phyloP scores from a whole-genome alignment of 2,329 filamentous ascomycete species.

The Pseudonectria buxi region DNA sequence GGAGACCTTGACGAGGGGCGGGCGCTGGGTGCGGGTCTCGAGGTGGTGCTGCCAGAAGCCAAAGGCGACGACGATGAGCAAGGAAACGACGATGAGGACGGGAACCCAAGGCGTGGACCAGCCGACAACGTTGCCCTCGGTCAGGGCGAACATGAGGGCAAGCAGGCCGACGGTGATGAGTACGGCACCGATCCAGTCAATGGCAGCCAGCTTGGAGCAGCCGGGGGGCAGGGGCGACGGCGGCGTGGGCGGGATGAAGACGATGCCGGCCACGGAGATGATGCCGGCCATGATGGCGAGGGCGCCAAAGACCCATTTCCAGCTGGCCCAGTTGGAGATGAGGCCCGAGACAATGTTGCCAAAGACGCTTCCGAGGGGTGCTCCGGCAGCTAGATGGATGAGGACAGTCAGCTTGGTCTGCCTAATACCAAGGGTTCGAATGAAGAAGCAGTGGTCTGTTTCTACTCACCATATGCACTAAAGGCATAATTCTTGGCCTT shows the following conservation, averaged over 20 bases:
- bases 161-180: conserved; percentile 57
- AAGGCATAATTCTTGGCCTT: conserved; percentile 67
- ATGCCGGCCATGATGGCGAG: conserved; percentile 53
- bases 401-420: neutral
- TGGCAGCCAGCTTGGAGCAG: conserved; percentile 33
- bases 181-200: conserved; percentile 62
- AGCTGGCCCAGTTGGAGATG: conserved; percentile 54
- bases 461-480: conserved; percentile 46
- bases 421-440: too few species aligned
- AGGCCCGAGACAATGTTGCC: conserved; percentile 60
- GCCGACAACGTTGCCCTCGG: conserved; percentile 62
- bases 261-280: conserved; percentile 49
- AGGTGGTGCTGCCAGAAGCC: conserved; percentile 51
- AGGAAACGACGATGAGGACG: conserved; percentile 49
- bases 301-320: conserved; percentile 63
- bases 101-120: conserved; percentile 60
- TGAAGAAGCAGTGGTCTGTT: too few species aligned
- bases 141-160: conserved; percentile 58
- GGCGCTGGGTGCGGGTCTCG: conserved; percentile 25
- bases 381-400: conserved; percentile 45
- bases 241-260: conserved; percentile 52
- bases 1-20: conserved; percentile 60
- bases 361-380: conserved; percentile 56
- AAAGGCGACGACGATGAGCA: conserved; percentile 51
- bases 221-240: conserved; percentile 18